Conservation (phyloP, 1,139 yeast genomes). For the Fermentozyma sake region DNA sequence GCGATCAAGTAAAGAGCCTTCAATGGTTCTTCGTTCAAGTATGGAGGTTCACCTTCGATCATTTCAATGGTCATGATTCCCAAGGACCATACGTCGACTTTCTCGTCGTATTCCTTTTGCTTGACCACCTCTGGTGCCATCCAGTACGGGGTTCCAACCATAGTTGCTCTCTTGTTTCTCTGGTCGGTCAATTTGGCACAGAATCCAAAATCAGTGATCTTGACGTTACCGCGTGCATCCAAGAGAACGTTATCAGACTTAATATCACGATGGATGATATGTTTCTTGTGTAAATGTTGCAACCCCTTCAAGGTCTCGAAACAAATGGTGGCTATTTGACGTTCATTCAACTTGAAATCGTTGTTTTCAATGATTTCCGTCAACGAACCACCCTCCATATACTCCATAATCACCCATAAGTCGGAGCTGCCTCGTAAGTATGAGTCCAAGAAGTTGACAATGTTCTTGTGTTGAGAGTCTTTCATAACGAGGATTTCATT, state of each 20-base stretch:
- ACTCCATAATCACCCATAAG: slow-evolving; percentile 26
- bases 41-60: slow-evolving; percentile 98
- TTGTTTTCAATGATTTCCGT: slow-evolving; percentile 90
- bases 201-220: slow-evolving; percentile 96
- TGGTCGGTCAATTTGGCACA: slow-evolving; percentile 95
- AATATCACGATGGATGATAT: slow-evolving; percentile 93
- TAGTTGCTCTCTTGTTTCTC: slow-evolving; percentile 90
- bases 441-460: slow-evolving; percentile 45
- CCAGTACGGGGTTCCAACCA: slow-evolving; percentile 99
- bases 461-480: slow-evolving; percentile 44
- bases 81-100: slow-evolving; percentile 96
- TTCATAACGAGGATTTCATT: slow-evolving; percentile 49
- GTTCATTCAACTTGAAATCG: slow-evolving; percentile 58
- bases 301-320: slow-evolving; percentile 88
- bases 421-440: slow-evolving; percentile 40
- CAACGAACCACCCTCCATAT: slow-evolving; percentile 49
- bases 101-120: slow-evolving; percentile 93
- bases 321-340: slow-evolving; percentile 88
- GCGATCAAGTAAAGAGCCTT: slow-evolving; percentile 88
- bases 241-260: slow-evolving; percentile 90
- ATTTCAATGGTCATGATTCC: slow-evolving; percentile 98
- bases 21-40: slow-evolving; percentile 91
- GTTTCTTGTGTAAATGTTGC: slow-evolving; percentile 84
- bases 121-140: slow-evolving; percentile 99
- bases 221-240: slow-evolving; percentile 83